Evolutionary conservation across 768 basidiomycete genomes (phyloP).

Genomic region (Gymnopilus dilepis): DNA sequence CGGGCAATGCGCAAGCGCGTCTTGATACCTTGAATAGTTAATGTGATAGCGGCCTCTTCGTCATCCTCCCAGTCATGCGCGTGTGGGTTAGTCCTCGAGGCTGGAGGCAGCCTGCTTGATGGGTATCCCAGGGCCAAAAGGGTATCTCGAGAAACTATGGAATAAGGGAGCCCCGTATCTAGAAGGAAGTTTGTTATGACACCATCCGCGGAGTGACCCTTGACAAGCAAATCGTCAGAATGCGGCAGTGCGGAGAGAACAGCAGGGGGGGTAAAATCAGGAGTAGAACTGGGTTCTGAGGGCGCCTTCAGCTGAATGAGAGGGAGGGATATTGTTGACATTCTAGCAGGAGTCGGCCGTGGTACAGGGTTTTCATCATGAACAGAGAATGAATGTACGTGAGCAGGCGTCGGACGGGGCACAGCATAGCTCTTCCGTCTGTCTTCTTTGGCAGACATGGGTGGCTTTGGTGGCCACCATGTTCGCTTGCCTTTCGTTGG

Average conservation of each 20-base stretch:
- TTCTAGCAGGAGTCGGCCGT: slow-evolving; percentile 5
- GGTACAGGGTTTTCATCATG: slow-evolving; percentile 1
- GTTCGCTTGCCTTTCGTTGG: slow-evolving; percentile 14
- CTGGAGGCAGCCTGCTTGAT: slow-evolving; percentile 7
- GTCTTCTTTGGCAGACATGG: not conserved
- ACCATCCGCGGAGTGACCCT: slow-evolving; percentile 12
- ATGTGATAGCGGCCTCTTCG: slow-evolving; percentile 18
- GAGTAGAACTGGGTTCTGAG: slow-evolving; percentile 3
- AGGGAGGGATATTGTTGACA: slow-evolving; percentile 19
- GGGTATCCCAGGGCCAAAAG: slow-evolving; percentile 33
- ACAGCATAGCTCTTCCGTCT: slow-evolving; percentile 11
- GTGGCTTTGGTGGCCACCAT: slow-evolving; percentile 21
- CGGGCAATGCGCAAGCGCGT: slow-evolving; percentile 32
- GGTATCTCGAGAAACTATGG: slow-evolving; percentile 34
- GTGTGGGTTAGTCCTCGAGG: not conserved
- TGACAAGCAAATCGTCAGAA: not conserved
- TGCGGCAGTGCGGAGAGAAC: not conserved
- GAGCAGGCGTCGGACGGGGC: not conserved
- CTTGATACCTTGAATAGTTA: slow-evolving; percentile 30
- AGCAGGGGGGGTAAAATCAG: not conserved
- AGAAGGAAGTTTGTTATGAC: slow-evolving; percentile 36
- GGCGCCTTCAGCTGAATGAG: not conserved
- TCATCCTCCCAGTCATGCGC: slow-evolving; percentile 17
- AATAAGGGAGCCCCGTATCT: slow-evolving; percentile 35
- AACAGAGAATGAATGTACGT: not conserved